Conservation (phyloP, 495 filamentous ascomycete species). For the Hypoxylon lenormandii region DNA sequence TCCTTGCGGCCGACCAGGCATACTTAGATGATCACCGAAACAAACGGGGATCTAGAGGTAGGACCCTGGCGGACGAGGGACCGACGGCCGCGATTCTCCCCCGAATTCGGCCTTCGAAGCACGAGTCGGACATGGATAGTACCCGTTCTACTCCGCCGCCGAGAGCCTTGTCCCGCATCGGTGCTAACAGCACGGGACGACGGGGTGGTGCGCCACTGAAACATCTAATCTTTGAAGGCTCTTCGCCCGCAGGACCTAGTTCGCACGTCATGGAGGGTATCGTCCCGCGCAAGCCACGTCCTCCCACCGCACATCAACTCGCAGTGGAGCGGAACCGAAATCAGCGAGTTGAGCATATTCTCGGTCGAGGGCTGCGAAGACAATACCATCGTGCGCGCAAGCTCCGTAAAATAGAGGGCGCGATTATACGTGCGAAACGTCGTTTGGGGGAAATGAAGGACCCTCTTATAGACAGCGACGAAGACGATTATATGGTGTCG, state of each 20-base stretch:
- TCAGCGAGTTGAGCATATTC: slow-evolving; percentile 86
- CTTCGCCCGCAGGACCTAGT: slow-evolving; percentile 60
- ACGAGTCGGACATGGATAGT: slow-evolving; percentile 70
- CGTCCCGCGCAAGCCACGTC: slow-evolving; percentile 70
- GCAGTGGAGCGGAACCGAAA: slow-evolving; percentile 90
- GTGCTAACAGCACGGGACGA: slow-evolving; percentile 55
- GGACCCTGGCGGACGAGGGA: slow-evolving; percentile 65
- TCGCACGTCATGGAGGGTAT: slow-evolving; percentile 57
- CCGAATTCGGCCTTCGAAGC: slow-evolving; percentile 66
- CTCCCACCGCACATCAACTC: slow-evolving; percentile 90
- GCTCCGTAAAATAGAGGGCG: slow-evolving; percentile 69
- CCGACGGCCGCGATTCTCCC: slow-evolving; percentile 67
- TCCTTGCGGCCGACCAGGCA: slow-evolving; percentile 67
- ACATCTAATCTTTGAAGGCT: slow-evolving; percentile 63
- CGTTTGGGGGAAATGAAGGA: slow-evolving; percentile 75
- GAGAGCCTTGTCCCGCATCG: slow-evolving; percentile 60
- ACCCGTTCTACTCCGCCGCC: slow-evolving; percentile 69
- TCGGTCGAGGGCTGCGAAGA: slow-evolving; percentile 76
- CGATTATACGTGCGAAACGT: slow-evolving; percentile 74
- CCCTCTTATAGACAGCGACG: slow-evolving; percentile 81
- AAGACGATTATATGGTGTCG: slow-evolving; percentile 66
- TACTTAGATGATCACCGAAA: slow-evolving; percentile 63
- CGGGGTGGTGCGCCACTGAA: slow-evolving; percentile 63
- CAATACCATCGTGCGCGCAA: slow-evolving; percentile 72
- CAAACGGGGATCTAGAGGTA: slow-evolving; percentile 56